phyloP scores from a whole-genome alignment of 345 rosid species.

The Draba incana region DNA sequence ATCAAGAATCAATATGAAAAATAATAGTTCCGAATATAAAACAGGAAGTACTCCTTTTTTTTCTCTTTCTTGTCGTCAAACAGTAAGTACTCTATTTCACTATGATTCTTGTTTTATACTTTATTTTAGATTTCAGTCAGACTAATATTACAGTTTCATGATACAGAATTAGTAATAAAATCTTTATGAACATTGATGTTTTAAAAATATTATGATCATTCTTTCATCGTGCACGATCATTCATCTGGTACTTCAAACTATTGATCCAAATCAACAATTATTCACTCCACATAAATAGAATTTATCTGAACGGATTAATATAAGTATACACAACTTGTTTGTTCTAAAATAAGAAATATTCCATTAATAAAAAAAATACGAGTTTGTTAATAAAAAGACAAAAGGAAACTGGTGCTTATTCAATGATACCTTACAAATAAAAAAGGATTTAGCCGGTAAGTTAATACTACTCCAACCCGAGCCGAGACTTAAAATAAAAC shows the following conservation, averaged over 20 bases:
- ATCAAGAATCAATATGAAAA: background rate
- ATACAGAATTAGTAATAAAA: too few relatives aligned
- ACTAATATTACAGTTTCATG: too few relatives aligned
- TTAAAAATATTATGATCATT: background rate
- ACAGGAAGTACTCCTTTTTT: too few relatives aligned
- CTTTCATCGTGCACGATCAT: background rate
- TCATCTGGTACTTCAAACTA: background rate
- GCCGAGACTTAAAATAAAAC: conserved; percentile 9
- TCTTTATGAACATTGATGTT: background rate
- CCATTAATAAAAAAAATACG: background rate
- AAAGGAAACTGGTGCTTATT: conserved; percentile 23
- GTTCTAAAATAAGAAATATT: conserved; percentile 13
- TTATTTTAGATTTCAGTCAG: background rate
- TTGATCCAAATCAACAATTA: conserved; percentile 3
- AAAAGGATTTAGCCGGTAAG: conserved; percentile 8
- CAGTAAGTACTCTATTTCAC: background rate
- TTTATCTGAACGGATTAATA: conserved; percentile 1
- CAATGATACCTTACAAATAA: conserved; percentile 2
- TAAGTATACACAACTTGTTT: conserved; percentile 7
- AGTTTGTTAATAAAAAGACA: conserved; percentile 15
- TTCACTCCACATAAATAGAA: conserved; percentile 12
- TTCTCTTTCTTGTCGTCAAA: too few relatives aligned
- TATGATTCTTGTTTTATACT: background rate
- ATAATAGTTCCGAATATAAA: background rate
- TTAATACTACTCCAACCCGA: conserved; percentile 15